Evolutionary conservation across 805 yeast genomes (phyloP), one percentile per base, ranked within the genome.

Genomic region (Yarrowia phangngaensis): DNA sequence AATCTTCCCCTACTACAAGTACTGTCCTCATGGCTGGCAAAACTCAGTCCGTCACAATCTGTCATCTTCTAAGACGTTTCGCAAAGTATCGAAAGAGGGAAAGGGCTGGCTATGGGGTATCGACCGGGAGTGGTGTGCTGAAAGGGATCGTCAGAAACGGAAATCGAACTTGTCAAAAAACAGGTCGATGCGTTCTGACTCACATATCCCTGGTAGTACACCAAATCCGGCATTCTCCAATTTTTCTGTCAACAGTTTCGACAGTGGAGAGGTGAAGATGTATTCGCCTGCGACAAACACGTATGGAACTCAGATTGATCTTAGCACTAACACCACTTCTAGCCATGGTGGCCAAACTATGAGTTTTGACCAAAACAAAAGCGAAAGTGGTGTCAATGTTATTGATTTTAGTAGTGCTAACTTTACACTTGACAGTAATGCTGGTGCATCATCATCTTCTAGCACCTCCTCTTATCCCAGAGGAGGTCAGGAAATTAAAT

Each of bases 1-100:
- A 33, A 64, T 84, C 9, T 90, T 83, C 65, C 97, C 97, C 2
- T 92, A 85, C 68, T 92, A 86, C 67, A 76, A 81, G 58, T 90
- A 86, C 65, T 89, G 97, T 59, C 90, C 95, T 0, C 95, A 88
- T 64, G 97, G 97, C 3, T 92, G 98, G 98, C 98, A 92, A 67
- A 82, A 85, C 60, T 79, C 94, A 0, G 95, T 92, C 14, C 76
- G 94, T 45, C 98, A 92, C 66, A 89, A 88, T 58, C 70, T 92
- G 29, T 82, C 90, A 16, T 71, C 87, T 56, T 88, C 88, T 66
- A 87, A 86, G 66, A 80, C 90, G 6, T 92, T 90, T 68, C 73
- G 78, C 47, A 84, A 84, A 60, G 81, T 84, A 12, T 79, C 87
- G 28, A 82, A 83, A 53, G 92, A 84, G 57, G 92, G 94, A n/a